Conservation (phyloP, 768 basidiomycete species). For the Tricholoma flavovirens region DNA sequence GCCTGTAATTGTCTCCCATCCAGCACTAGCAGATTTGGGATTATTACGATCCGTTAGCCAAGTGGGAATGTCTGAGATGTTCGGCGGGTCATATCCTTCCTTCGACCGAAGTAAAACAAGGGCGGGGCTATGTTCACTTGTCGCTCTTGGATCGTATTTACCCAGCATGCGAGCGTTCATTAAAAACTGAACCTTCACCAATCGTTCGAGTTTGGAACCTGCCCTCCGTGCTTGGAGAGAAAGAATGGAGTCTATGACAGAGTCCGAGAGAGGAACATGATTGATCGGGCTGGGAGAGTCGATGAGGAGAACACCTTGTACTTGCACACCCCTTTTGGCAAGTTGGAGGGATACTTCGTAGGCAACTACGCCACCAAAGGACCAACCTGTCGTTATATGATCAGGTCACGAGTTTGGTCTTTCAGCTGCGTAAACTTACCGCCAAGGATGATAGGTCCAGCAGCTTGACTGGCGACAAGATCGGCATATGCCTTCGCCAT, state of each 20-base stretch:
- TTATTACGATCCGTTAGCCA: constrained; percentile 50
- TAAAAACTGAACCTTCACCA: constrained; percentile 44
- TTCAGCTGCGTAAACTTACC: constrained; percentile 33
- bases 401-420: not conserved
- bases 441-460: constrained; percentile 47
- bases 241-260: constrained; percentile 45
- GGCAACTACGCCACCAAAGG: constrained; percentile 70
- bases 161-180: constrained; percentile 43
- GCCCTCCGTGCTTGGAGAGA: constrained; percentile 23
- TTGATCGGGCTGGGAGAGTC: constrained; percentile 58
- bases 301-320: constrained; percentile 58
- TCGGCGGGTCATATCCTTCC: constrained; percentile 35
- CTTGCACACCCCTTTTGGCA: constrained; percentile 31
- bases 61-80: constrained; percentile 31
- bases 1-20: constrained; percentile 45
- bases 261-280: constrained; percentile 46
- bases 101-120: constrained; percentile 50
- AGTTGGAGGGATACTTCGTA: constrained; percentile 59
- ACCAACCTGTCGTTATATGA: constrained; percentile 52
- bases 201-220: constrained; percentile 24
- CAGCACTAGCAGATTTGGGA: constrained; percentile 23
- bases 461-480: constrained; percentile 28
- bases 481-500: constrained; percentile 52
- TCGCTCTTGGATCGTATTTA: constrained; percentile 34
- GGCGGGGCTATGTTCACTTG: constrained; percentile 21